Evolutionary conservation across 2,329 filamentous ascomycete genomes (phyloP).

Genomic region (Hypocrella siamensis): DNA sequence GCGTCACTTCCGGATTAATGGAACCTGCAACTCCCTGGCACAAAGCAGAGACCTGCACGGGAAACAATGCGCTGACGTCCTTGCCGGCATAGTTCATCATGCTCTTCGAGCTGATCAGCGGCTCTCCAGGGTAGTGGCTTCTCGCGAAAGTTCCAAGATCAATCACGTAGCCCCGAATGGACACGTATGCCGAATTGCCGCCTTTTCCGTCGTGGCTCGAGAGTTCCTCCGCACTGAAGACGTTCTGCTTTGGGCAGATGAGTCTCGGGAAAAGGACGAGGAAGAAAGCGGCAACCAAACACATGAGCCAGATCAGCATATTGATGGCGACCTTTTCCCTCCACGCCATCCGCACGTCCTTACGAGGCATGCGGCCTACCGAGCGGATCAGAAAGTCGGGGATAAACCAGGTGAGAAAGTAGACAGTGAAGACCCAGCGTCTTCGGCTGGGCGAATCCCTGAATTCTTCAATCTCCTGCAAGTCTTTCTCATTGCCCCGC

Average conservation of each 20-base stretch:
- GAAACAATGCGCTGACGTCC: conserved; percentile 82
- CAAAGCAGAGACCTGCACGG: conserved; percentile 82
- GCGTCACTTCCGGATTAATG: conserved; percentile 55
- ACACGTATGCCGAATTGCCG: conserved; percentile 47
- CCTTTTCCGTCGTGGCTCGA: conserved; percentile 57
- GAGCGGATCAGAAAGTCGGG: conserved; percentile 69
- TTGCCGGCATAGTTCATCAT: conserved; percentile 71
- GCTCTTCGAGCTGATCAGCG: conserved; percentile 37
- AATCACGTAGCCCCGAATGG: conserved; percentile 82
- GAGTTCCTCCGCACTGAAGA: conserved; percentile 69
- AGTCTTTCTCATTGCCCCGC: conserved; percentile 78
- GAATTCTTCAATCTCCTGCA: conserved; percentile 80
- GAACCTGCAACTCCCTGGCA: conserved; percentile 61
- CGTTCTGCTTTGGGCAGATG: conserved; percentile 82
- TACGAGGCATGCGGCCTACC: conserved; percentile 74
- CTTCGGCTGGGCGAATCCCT: conserved; percentile 66
- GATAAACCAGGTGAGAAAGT: conserved; percentile 68
- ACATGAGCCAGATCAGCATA: conserved; percentile 86
- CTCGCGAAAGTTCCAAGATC: conserved; percentile 61
- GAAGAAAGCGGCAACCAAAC: conserved; percentile 67
- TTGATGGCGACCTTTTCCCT: conserved; percentile 97
- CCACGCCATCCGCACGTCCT: conserved; percentile 88
- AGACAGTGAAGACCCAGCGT: conserved; percentile 79
- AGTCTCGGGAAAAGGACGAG: conserved; percentile 75
- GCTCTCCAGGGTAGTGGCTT: conserved; percentile 48